Base-by-base conservation (phyloP, 192 early-diverging fungal genomes). In the Entomortierella lignicola region DNA sequence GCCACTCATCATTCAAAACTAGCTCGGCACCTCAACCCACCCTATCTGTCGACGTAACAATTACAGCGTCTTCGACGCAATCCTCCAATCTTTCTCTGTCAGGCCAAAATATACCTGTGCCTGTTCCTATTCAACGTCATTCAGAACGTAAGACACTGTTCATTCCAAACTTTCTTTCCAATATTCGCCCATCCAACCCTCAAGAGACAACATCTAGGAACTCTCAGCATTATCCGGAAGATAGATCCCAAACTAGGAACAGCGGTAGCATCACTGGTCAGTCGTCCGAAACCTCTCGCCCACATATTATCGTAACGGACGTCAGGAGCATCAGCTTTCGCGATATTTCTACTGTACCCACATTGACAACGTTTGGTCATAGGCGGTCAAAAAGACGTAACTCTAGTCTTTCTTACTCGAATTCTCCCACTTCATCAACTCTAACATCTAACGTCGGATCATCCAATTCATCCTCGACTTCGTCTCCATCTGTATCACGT, bases 281-380 rank as follows among this genome's bases (percentile, higher is more conserved):
- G 8, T 53, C 63, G 0, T 18, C 26, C 21, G 62, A 60, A 18
- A 50, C 55, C 5, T n/a, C 20, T n/a, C 51, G 44, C 12, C 41
- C 62, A 21, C 51, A 65, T n/a, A 65, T 63, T 21, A 57, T 79
- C 18, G 68, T 79, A 2, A 79, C 75, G 18, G 75, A 79, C 50
- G 61, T 79, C 31, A 64, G 50, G 34, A 79, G 66, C 21, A 79
- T 79, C 52, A 79, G 57, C 26, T 61, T 79, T 34, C 75, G 75
- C 7, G 75, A 79, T 43, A 79, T 79, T 42, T 70, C 75, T 2
- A 79, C 67, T 8, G 62, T 79, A 27, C 75, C 75, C 23, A 79
- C 63, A 11, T 21, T 70, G 55, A 66, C 57, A 2, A 66, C 57
- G 0, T 68, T 68, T 42, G 53, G 51, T 32, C 60, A 56, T n/a